Base-by-base conservation (phyloP, 1,284 basidiomycete genomes). In the Apiotrichum mycotoxinovorans region DNA sequence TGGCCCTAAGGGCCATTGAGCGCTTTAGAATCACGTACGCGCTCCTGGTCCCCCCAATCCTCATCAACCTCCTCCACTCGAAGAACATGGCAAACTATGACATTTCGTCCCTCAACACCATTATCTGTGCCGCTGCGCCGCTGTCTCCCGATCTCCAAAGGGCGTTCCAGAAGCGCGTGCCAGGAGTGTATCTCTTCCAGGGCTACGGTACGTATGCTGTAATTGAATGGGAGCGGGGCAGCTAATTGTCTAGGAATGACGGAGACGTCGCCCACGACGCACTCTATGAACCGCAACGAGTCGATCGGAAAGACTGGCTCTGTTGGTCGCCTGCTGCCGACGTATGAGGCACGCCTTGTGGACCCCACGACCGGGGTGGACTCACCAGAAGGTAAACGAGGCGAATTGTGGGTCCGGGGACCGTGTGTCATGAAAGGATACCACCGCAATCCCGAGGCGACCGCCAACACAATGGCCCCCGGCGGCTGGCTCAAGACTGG, bases 81-180 rank as follows among this genome's bases (percentile, higher is more conserved):
- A 72, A 76, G 80, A 84, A 83, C 17, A 81, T 88, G 1, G 81
- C 83, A 46, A 82, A 87, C 70, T 87, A 87, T 71, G 81, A 92
- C 66, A 61, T 93, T 51, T 82, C 80, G 4, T 82, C 82, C 2
- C 71, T 95, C 10, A 74, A 78, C 22, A 75, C 82, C 8, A 66
- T 93, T 47, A 80, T 86, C 61, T 88, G 84, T 1, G 91, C 89
- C 7, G 93, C 91, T 0, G 93, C 93, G 3, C 91, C 91, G 0
- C 80, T 93, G 4, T 85, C 87, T 1, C 44, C 60, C 20, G 69
- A 73, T 40, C 62, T 74, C 23, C 65, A 65, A 43, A 33, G 59
- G 11, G 62, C 65, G 1, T 70, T 76, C 42, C 59, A 62, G 30
- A 57, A 61, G 37, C 45, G 42, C 1, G 62, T 64, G 25, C 63